Conservation (phyloP, 352 stramenopile species). For the Phytophthora sojae region DNA sequence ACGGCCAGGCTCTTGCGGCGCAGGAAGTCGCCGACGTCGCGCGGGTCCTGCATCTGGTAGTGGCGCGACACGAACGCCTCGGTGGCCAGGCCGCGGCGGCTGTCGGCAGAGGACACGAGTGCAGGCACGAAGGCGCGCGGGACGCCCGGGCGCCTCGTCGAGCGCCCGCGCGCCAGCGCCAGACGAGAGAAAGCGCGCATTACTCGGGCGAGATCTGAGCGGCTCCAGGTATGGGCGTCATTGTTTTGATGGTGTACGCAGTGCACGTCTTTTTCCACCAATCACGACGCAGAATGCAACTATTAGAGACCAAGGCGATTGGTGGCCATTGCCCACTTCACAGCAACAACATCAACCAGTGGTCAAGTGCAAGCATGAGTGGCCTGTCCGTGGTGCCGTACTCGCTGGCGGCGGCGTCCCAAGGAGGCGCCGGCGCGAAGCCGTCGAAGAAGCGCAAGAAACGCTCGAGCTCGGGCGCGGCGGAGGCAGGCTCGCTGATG, state of each 20-base stretch:
- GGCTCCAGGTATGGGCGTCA: neutral
- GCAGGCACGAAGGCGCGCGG: slow-evolving; percentile 5
- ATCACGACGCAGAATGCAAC: too few species aligned
- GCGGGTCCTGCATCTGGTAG: slow-evolving; percentile 72
- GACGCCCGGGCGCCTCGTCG: slow-evolving; percentile 8
- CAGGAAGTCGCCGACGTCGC: slow-evolving; percentile 75
- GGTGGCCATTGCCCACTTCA: slow-evolving; percentile 14
- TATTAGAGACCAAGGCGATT: slow-evolving; percentile 1
- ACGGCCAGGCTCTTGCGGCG: slow-evolving; percentile 72
- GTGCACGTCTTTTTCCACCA: too few species aligned
- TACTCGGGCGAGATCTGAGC: slow-evolving; percentile 9
- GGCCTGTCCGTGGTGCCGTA: slow-evolving; percentile 48
- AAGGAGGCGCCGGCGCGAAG: slow-evolving; percentile 18
- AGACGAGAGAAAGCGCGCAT: slow-evolving; percentile 36
- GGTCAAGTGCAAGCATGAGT: slow-evolving; percentile 40
- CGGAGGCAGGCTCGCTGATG: slow-evolving; percentile 4
- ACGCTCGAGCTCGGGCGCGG: slow-evolving; percentile 27
- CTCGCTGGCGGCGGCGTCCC: slow-evolving; percentile 29
- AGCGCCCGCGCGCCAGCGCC: slow-evolving; percentile 9
- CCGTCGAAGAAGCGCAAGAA: slow-evolving; percentile 78
- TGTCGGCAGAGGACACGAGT: neutral
- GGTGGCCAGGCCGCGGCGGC: slow-evolving; percentile 30
- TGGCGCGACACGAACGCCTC: slow-evolving; percentile 84
- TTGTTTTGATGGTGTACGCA: too few species aligned
- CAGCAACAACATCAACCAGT: slow-evolving; percentile 16